A percentile compares a stretch with the other conserved stretches of the same genome.
phyloP scores from a whole-genome alignment of 768 basidiomycete genomes.

The Filobasidium wieringae region DNA sequence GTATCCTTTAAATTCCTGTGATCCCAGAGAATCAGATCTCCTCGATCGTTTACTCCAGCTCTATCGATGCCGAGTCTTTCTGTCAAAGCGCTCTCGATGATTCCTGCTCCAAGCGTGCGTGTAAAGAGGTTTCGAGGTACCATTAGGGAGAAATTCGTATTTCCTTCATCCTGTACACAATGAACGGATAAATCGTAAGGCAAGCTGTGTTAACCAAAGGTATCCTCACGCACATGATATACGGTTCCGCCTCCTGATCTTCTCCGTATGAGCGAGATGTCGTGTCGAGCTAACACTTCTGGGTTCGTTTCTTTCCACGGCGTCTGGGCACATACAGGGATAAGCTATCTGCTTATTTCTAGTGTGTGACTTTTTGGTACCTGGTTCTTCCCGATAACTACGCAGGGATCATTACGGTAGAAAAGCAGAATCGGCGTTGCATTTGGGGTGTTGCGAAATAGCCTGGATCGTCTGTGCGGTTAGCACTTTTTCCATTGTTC shows the following conservation, averaged over 20 bases:
- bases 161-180: constrained; percentile 91
- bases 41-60: constrained; percentile 73
- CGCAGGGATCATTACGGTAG: constrained; percentile 77
- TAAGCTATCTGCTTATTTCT: too few species aligned
- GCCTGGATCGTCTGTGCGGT: too few species aligned
- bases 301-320: constrained; percentile 97
- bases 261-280: constrained; percentile 67
- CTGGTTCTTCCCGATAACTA: constrained; percentile 84
- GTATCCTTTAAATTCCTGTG: not conserved
- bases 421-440: constrained; percentile 65
- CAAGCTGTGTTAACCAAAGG: not conserved
- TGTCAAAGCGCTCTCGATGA: constrained; percentile 65
- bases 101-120: constrained; percentile 59
- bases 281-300: constrained; percentile 44
- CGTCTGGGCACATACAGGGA: too few species aligned
- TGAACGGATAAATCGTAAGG: not conserved
- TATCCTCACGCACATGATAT: constrained; percentile 65
- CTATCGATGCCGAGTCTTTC: constrained; percentile 52
- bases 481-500: not conserved
- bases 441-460: constrained; percentile 64
- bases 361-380: constrained; percentile 28
- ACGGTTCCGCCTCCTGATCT: constrained; percentile 91
- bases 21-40: constrained; percentile 68
- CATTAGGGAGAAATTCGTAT: constrained; percentile 93
- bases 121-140: constrained; percentile 71